Conservation (phyloP, 1,139 yeast genomes). For the Candida tetrigidarum region DNA sequence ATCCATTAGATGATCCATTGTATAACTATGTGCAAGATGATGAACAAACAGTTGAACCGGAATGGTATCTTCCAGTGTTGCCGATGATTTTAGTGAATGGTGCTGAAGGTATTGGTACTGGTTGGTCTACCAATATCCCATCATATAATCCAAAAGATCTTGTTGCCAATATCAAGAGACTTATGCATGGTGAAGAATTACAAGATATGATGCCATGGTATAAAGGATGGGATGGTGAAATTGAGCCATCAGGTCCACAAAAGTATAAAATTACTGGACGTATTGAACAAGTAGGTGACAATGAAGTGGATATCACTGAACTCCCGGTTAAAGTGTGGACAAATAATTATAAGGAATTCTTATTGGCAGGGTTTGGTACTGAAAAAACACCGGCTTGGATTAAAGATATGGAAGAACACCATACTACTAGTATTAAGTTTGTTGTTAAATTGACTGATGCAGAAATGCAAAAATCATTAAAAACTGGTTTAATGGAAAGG, state of each 20-base stretch:
- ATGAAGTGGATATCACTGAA: constrained; percentile 87
- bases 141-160: constrained; percentile 87
- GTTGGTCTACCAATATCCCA: constrained; percentile 97
- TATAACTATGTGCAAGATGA: constrained; percentile 88
- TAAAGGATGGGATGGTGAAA: constrained; percentile 91
- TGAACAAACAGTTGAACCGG: constrained; percentile 94
- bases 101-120: constrained; percentile 98
- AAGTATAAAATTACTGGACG: constrained; percentile 78
- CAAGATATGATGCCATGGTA: constrained; percentile 91
- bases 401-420: constrained; percentile 95
- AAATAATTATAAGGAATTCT: constrained; percentile 80
- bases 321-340: constrained; percentile 96
- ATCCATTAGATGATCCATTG: constrained; percentile 79
- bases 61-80: constrained; percentile 90
- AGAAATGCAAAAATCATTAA: constrained; percentile 81
- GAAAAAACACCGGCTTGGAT: constrained; percentile 84
- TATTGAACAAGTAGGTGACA: constrained; percentile 80
- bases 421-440: constrained; percentile 79
- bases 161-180: constrained; percentile 67
- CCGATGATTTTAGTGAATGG: constrained; percentile 97
- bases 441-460: constrained; percentile 72
- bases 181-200: constrained; percentile 76
- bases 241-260: constrained; percentile 66
- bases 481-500: constrained; percentile 78
- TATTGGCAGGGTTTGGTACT: constrained; percentile 75